A percentile compares a stretch with the other conserved stretches of the same genome.
phyloP scores from a whole-genome alignment of 768 basidiomycete genomes.

The Kwoniella bestiolae region DNA sequence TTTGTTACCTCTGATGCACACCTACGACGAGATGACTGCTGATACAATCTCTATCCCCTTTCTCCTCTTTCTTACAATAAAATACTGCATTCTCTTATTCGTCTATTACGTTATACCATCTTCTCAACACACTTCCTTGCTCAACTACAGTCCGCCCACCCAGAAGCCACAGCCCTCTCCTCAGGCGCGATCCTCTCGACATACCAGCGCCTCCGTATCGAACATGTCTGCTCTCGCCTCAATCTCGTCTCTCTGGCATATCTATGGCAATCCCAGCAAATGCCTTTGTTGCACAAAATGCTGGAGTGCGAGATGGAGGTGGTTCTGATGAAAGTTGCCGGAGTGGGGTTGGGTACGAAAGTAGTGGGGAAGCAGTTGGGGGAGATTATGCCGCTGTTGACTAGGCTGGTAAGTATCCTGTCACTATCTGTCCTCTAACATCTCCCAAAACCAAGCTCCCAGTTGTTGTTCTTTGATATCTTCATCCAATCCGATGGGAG shows the following conservation, averaged over 20 bases:
- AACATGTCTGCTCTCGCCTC: conserved; percentile 90
- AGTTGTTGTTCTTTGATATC: neutral
- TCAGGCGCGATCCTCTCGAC: conserved; percentile 97
- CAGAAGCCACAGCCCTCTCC: conserved; percentile 81
- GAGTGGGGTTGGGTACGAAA: conserved; percentile 76
- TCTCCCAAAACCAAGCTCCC: too few species aligned
- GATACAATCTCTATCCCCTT: neutral
- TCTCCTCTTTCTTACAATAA: neutral
- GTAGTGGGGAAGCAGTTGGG: conserved; percentile 79
- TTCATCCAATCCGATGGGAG: neutral
- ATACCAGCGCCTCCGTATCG: conserved; percentile 94
- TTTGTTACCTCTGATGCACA: neutral
- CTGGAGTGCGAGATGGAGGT: conserved; percentile 74
- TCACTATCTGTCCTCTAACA: neutral
- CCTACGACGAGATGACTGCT: neutral
- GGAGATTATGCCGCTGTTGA: conserved; percentile 73
- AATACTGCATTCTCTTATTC: conserved; percentile 17
- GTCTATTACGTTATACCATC: neutral
- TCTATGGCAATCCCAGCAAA: conserved; percentile 92
- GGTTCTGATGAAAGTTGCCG: conserved; percentile 92
- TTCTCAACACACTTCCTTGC: neutral
- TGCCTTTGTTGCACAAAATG: conserved; percentile 85
- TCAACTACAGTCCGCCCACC: conserved; percentile 67
- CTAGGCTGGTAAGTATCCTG: conserved; percentile 67
- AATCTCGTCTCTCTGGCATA: conserved; percentile 79